Evolutionary conservation across 2,329 filamentous ascomycete genomes (phyloP).

Genomic region (Alternaria arborescens): DNA sequence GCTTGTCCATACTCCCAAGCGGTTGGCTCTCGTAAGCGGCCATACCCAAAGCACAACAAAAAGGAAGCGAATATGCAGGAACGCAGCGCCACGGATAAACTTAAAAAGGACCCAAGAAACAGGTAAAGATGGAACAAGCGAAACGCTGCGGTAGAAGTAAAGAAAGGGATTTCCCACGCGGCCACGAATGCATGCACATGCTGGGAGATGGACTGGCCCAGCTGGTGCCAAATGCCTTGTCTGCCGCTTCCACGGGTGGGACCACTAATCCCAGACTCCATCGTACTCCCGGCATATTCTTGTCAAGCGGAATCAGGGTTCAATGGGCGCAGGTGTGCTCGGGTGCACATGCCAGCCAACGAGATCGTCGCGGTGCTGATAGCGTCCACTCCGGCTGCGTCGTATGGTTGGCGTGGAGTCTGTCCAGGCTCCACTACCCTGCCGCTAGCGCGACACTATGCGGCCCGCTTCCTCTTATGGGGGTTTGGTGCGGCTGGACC

Average conservation of each 20-base stretch:
- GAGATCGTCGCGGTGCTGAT: not conserved
- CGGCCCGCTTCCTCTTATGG: conserved; percentile 16
- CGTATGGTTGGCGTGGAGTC: conserved; percentile 5
- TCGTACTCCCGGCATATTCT: not conserved
- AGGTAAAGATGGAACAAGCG: conserved; percentile 4
- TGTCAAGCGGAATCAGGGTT: not conserved
- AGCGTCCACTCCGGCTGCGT: not conserved
- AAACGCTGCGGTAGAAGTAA: conserved; percentile 9
- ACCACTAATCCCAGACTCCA: not conserved
- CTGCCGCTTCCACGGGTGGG: conserved; percentile 10
- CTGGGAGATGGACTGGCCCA: conserved; percentile 9
- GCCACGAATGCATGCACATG: conserved; percentile 1
- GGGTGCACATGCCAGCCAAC: conserved; percentile 6
- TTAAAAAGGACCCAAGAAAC: not conserved
- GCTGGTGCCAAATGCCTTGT: not conserved
- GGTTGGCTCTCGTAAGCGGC: conserved; percentile 28
- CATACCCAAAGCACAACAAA: conserved; percentile 19
- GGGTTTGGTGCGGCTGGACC: not conserved
- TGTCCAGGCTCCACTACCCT: not conserved
- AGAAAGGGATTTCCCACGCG: conserved; percentile 7
- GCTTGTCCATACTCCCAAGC: conserved; percentile 18
- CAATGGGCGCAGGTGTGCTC: not conserved
- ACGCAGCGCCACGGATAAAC: conserved; percentile 21
- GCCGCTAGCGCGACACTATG: conserved; percentile 4
- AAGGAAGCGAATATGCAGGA: conserved; percentile 17